A percentile compares a stretch with the other conserved stretches of the same genome.
These are phyloP conservation scores for Pleurotus cornucopiae DNA, from an alignment of 768 basidiomycete genomes.

Conservation along the genomic window DNA sequence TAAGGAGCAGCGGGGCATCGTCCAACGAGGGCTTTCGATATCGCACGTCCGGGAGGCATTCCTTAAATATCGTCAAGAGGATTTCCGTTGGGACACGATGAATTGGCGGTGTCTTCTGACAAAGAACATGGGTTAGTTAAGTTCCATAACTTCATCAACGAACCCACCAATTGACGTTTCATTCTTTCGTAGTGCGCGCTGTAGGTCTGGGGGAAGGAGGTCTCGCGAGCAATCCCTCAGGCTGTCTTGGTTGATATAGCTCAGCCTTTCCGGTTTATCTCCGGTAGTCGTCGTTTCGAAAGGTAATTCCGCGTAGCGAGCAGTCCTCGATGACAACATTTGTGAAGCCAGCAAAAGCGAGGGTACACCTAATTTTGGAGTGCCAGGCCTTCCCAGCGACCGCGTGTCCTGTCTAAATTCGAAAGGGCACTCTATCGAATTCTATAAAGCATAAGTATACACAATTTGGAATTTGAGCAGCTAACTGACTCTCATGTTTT, in stretches of 20 bases:
- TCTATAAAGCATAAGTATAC: background rate
- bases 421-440: too few species aligned
- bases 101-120: background rate
- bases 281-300: background rate
- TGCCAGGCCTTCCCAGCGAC: background rate
- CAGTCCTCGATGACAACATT: background rate
- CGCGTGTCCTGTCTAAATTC: too few species aligned
- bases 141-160: too few species aligned
- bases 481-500: too few species aligned
- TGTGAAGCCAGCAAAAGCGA: background rate
- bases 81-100: conserved; percentile 1
- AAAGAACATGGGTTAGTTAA: too few species aligned
- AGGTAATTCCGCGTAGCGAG: conserved; percentile 5
- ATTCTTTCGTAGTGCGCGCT: background rate
- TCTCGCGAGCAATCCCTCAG: too few species aligned
- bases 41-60: background rate
- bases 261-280: conserved; percentile 2
- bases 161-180: too few species aligned
- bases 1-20: conserved; percentile 6
- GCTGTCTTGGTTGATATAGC: background rate
- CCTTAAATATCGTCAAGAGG: background rate
- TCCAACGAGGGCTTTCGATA: conserved; percentile 1
- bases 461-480: too few species aligned
- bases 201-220: background rate
- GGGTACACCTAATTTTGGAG: background rate